Base-by-base conservation (phyloP, 345 rosid genomes). In the Arabidopsis arenosa region DNA sequence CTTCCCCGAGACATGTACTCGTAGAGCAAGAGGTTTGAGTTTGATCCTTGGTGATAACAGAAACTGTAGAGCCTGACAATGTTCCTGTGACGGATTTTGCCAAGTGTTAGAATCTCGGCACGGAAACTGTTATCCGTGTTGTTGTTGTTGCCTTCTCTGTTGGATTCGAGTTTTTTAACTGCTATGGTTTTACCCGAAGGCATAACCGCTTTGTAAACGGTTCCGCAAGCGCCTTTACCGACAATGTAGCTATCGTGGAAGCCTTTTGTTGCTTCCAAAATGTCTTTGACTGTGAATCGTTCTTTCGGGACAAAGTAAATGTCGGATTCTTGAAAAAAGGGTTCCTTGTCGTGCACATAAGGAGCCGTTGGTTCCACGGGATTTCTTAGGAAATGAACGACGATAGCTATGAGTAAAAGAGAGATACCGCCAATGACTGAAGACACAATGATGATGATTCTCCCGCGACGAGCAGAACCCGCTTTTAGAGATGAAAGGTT, bases 211-310 rank as follows among this genome's bases (percentile, higher is more conserved):
- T 86, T 93, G 74, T 91, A 96, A 32, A 96, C 98, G 1, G 93
- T 88, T 77, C 99, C 99, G 63, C 97, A 91, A 40, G 97, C 99
- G 52, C 99, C 99, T 66, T 81, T 85, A 47, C 99, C 98, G n/a
- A 93, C 83, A 30, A 87, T 75, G 70, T 86, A 96, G 68, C 88
- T 85, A 3, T 96, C 97, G 14, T 89, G 84, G 66, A 96, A 96
- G 70, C 88, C 87, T 21, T 83, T 81, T 0, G 99, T 96, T 40
- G 89, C 88, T 73, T 85, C 89, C n/a, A 91, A 73, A 35, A 96
- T 80, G 82, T 96, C 98, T 79, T 86, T 93, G 75, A 93, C 90
- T 6, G 93, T 84, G 80, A 96, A 93, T 5, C 90, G 90, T 66
- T 90, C 94, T 78, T 85, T 93, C 2, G 96, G 93, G 78, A 90